phyloP scores from a whole-genome alignment of 108 stramenopile genomes.

The Cyclotella atomus region DNA sequence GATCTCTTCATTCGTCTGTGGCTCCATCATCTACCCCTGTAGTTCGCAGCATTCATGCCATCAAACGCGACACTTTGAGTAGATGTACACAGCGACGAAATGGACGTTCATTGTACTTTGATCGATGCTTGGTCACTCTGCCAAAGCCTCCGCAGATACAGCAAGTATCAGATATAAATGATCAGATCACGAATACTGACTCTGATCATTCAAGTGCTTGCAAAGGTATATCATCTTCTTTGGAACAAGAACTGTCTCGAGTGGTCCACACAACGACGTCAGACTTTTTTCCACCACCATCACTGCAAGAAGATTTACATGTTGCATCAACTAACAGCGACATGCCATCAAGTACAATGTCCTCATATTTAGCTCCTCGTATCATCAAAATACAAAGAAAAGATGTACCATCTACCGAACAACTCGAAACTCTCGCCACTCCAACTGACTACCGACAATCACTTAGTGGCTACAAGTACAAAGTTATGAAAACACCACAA shows the following conservation, averaged over 20 bases:
- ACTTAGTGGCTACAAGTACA: slow-evolving; percentile 25
- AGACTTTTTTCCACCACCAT: slow-evolving; percentile 16
- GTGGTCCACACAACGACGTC: slow-evolving; percentile 5
- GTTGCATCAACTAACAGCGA: background rate
- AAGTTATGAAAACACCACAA: slow-evolving; percentile 11
- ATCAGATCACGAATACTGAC: background rate
- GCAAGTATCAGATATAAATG: background rate
- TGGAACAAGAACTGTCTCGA: background rate
- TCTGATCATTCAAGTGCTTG: background rate
- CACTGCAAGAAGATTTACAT: slow-evolving; percentile 15
- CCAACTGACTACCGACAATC: slow-evolving; percentile 9
- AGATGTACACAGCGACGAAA: background rate
- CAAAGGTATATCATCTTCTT: background rate
- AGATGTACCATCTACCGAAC: background rate
- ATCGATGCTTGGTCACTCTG: background rate
- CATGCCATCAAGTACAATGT: no score
- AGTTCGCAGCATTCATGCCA: no score
- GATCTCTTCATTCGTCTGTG: no score
- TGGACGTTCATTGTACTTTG: background rate
- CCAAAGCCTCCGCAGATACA: background rate
- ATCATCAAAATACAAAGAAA: slow-evolving; percentile 12
- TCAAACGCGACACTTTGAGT: no score
- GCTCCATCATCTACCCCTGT: no score
- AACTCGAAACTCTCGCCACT: background rate
- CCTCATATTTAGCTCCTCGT: background rate